Percentiles rank a stretch among this genome's conserved stretches.
phyloP scores from a whole-genome alignment of 176 grass and related monocot genomes.

The Ensete ventricosum region DNA sequence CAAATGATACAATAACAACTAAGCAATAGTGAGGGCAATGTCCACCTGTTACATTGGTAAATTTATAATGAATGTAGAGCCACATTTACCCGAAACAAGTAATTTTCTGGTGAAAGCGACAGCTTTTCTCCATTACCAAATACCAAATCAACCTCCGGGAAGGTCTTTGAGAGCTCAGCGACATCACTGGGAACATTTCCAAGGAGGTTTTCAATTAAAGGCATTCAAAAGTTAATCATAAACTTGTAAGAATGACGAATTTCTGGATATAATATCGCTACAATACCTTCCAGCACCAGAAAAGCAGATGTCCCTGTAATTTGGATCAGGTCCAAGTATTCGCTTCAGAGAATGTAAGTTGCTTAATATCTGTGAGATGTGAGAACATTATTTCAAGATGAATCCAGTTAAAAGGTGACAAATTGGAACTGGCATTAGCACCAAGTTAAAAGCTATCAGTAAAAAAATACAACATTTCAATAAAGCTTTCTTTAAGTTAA shows the following conservation, averaged over 20 bases:
- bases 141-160: slow-evolving; percentile 87
- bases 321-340: slow-evolving; percentile 89
- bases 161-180: slow-evolving; percentile 53
- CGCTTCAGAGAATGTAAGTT: slow-evolving; percentile 71
- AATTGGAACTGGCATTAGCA: background rate
- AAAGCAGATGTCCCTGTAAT: slow-evolving; percentile 98
- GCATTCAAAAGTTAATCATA: background rate
- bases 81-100: slow-evolving; percentile 67
- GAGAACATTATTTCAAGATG: background rate
- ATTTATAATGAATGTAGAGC: background rate
- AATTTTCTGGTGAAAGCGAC: slow-evolving; percentile 94
- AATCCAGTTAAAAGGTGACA: background rate
- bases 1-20: no score
- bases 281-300: slow-evolving; percentile 84
- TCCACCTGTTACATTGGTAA: background rate
- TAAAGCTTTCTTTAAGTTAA: background rate
- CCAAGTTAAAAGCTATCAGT: background rate
- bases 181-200: slow-evolving; percentile 39
- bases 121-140: slow-evolving; percentile 95
- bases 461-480: background rate
- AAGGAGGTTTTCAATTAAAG: background rate
- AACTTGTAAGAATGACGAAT: background rate
- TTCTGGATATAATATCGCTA: background rate
- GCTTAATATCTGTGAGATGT: slow-evolving; percentile 47
- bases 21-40: no score